A percentile compares a stretch with the other conserved stretches of the same genome.
Conservation (phyloP, 495 filamentous ascomycete species). For the Daldinia loculata region DNA sequence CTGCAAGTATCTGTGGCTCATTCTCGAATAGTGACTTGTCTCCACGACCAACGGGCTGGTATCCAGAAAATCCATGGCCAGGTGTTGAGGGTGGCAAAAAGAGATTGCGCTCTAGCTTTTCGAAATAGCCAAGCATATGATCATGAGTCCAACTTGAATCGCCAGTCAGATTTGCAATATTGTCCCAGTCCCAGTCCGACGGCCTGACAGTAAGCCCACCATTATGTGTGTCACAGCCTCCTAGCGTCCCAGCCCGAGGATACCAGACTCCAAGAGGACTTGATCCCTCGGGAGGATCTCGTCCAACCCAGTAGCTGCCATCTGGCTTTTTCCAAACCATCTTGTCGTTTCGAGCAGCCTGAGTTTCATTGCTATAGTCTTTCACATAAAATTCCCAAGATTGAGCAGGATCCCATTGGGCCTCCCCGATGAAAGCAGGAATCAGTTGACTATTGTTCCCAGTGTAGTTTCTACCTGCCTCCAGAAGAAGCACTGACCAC, state of each 20-base stretch:
- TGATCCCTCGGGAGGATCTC: constrained; percentile 1
- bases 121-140: constrained; percentile 1
- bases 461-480: not conserved
- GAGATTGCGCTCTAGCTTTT: not conserved
- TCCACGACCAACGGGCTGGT: not conserved
- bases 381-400: not conserved
- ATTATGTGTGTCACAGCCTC: constrained; percentile 4
- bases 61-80: constrained; percentile 8
- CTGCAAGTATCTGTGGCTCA: constrained; percentile 8
- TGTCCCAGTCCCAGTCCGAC: not conserved
- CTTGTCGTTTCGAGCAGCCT: not conserved
- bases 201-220: not conserved
- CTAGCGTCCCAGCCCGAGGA: constrained; percentile 4
- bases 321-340: not conserved
- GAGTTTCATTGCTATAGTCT: not conserved
- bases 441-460: not conserved
- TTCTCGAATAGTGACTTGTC: constrained; percentile 11
- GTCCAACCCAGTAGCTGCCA: constrained; percentile 1
- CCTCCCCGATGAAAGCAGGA: constrained; percentile 1
- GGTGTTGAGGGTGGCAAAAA: constrained; percentile 2
- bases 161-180: not conserved
- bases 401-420: not conserved
- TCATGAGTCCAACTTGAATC: not conserved
- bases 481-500: not conserved
- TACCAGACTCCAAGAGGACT: not conserved